A percentile compares a stretch with the other conserved stretches of the same genome.
phyloP scores from a whole-genome alignment of 2,329 filamentous ascomycete species.

The Aspergillus sp. region DNA sequence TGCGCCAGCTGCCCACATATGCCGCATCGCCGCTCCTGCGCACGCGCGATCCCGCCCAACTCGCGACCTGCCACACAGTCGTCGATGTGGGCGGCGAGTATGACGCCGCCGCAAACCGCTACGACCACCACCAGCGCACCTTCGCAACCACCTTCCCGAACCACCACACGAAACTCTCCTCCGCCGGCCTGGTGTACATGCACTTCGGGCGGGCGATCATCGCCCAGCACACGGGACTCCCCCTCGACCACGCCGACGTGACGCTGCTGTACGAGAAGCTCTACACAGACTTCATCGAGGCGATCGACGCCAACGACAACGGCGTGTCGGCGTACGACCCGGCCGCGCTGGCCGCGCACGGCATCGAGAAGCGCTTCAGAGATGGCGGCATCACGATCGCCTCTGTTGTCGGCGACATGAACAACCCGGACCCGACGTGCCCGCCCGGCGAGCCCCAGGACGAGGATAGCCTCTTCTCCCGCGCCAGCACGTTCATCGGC shows the following conservation, averaged over 20 bases:
- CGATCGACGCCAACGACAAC: conserved; percentile 96
- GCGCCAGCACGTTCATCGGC: conserved; percentile 79
- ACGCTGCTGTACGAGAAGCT: conserved; percentile 79
- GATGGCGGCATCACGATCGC: conserved; percentile 80
- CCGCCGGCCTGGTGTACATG: conserved; percentile 90
- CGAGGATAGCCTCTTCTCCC: conserved; percentile 77
- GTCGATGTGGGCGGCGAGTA: conserved; percentile 98
- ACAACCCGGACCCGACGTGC: conserved; percentile 57
- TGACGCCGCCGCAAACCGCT: conserved; percentile 71
- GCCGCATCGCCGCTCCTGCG: conserved; percentile 70
- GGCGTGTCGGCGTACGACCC: conserved; percentile 82
- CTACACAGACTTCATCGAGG: conserved; percentile 91
- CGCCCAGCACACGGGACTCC: conserved; percentile 59
- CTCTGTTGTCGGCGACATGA: conserved; percentile 76
- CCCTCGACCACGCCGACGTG: conserved; percentile 64
- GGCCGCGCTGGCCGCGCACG: conserved; percentile 63
- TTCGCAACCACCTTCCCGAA: conserved; percentile 84
- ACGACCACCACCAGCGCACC: conserved; percentile 95
- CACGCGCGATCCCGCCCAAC: conserved; percentile 76
- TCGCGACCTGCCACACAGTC: conserved; percentile 85
- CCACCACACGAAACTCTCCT: conserved; percentile 83
- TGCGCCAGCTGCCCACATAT: conserved; percentile 84
- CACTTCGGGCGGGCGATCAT: conserved; percentile 90
- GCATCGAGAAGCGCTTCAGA: conserved; percentile 77
- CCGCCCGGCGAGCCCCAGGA: conserved; percentile 61